A percentile compares a stretch with the other conserved stretches of the same genome.
These are phyloP conservation scores for Xylariales sp. DNA, from an alignment of 2,329 filamentous ascomycete genomes.

Conservation along the genomic window DNA sequence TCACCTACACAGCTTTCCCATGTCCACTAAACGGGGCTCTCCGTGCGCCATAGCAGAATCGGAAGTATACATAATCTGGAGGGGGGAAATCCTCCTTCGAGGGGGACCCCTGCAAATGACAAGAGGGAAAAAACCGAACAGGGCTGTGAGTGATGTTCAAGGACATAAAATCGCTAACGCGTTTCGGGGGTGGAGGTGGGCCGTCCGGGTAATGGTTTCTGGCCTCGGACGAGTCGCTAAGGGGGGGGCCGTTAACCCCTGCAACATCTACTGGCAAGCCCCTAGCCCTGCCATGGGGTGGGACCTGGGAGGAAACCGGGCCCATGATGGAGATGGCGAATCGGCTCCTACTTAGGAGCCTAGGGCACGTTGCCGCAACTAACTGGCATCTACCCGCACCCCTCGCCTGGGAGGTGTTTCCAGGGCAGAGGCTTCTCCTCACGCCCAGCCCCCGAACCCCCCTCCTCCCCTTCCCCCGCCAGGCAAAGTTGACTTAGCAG, in stretches of 20 bases:
- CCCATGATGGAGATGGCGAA: conserved; percentile 10
- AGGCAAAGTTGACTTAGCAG: too few species aligned
- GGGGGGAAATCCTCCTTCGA: conserved; percentile 27
- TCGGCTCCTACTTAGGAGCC: conserved; percentile 10
- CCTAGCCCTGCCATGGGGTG: not conserved
- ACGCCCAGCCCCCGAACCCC: too few species aligned
- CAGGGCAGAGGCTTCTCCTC: too few species aligned
- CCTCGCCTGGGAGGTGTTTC: too few species aligned
- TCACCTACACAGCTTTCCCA: conserved; percentile 18
- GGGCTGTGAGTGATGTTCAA: conserved; percentile 28
- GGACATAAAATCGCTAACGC: conserved; percentile 24
- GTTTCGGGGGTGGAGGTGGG: conserved; percentile 26
- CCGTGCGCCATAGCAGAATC: conserved; percentile 42
- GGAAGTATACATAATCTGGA: conserved; percentile 47
- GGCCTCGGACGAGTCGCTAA: conserved; percentile 19
- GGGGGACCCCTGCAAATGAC: conserved; percentile 30
- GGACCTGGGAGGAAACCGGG: conserved; percentile 2
- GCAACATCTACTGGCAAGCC: not conserved
- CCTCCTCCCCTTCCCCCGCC: not conserved
- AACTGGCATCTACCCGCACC: conserved; percentile 9
- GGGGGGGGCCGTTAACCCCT: conserved; percentile 21
- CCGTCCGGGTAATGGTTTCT: conserved; percentile 17
- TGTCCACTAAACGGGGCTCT: conserved; percentile 34
- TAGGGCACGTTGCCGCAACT: conserved; percentile 8
- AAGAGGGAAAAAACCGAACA: conserved; percentile 31